phyloP scores from a whole-genome alignment of 768 basidiomycete species.

The Suillus subalutaceus region DNA sequence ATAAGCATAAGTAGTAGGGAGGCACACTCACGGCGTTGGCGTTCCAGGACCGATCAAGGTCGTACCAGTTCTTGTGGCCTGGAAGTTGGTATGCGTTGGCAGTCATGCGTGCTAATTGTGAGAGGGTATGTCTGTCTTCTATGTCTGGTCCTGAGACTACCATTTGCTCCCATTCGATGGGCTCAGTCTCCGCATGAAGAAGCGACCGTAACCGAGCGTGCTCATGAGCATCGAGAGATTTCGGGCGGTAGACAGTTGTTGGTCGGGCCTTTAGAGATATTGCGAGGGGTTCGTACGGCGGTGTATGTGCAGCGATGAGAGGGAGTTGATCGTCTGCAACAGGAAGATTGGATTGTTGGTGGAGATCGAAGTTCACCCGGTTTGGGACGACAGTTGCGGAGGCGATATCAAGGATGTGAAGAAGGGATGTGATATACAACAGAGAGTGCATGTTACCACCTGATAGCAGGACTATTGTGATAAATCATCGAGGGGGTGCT shows the following conservation, averaged over 20 bases:
- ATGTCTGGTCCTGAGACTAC: constrained; percentile 77
- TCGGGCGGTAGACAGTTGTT: constrained; percentile 58
- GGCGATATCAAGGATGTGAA: not conserved
- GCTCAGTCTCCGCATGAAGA: constrained; percentile 49
- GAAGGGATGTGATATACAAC: not conserved
- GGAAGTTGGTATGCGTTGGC: constrained; percentile 87
- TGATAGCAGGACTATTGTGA: not conserved
- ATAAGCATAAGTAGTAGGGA: not conserved
- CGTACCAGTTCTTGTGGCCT: constrained; percentile 77
- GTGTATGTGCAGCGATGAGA: constrained; percentile 12
- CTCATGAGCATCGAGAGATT: constrained; percentile 51
- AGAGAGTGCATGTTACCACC: not conserved
- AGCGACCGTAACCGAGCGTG: constrained; percentile 57
- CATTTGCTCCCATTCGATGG: constrained; percentile 67
- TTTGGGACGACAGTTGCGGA: not conserved
- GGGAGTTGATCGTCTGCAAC: constrained; percentile 9
- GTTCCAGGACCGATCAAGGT: constrained; percentile 77
- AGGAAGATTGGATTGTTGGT: not conserved
- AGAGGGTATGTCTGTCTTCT: constrained; percentile 75
- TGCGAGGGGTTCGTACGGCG: constrained; percentile 15
- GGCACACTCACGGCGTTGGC: constrained; percentile 38
- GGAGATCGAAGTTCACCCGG: constrained; percentile 2
- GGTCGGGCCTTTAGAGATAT: constrained; percentile 47
- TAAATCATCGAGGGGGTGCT: not conserved
- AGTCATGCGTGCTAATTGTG: constrained; percentile 83